Evolutionary conservation across 2,329 filamentous ascomycete species (phyloP).

Genomic region (Colletotrichum nymphaeae): DNA sequence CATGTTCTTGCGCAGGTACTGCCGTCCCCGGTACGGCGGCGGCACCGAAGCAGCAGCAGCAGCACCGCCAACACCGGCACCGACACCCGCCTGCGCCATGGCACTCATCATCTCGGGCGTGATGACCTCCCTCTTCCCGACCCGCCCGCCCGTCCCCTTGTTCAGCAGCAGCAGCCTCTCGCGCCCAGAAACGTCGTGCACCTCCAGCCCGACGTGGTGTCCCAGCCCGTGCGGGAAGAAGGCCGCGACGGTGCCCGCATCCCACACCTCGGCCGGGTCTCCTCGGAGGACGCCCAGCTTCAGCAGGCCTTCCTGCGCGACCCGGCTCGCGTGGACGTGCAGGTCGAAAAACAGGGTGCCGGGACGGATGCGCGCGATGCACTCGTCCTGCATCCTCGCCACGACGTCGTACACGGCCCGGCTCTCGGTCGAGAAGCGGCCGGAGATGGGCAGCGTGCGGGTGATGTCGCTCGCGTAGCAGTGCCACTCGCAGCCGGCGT

Average conservation of each 20-base stretch:
- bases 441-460: conserved; percentile 83
- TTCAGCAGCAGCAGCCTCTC: conserved; percentile 48
- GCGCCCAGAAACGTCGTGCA: conserved; percentile 67
- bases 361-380: conserved; percentile 75
- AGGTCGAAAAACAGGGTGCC: conserved; percentile 79
- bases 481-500: conserved; percentile 87
- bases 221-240: conserved; percentile 76
- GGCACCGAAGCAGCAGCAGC: conserved; percentile 34
- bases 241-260: conserved; percentile 64
- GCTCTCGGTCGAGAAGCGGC: conserved; percentile 75
- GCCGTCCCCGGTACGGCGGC: conserved; percentile 46
- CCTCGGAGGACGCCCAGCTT: conserved; percentile 78
- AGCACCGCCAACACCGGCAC: conserved; percentile 7
- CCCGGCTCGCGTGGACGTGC: conserved; percentile 77
- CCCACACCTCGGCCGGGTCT: conserved; percentile 64
- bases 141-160: conserved; percentile 42
- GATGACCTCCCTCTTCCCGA: conserved; percentile 55
- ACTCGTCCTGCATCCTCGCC: conserved; percentile 81
- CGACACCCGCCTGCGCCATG: conserved; percentile 38
- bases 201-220: conserved; percentile 74
- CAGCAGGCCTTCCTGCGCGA: conserved; percentile 78
- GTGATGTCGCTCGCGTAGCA: conserved; percentile 94
- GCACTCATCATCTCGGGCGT: conserved; percentile 48
- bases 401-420: conserved; percentile 82
- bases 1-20: conserved; percentile 69